Evolutionary conservation across 1,139 yeast species (phyloP).

Genomic region (Zygosaccharomyces pseudobailii): DNA sequence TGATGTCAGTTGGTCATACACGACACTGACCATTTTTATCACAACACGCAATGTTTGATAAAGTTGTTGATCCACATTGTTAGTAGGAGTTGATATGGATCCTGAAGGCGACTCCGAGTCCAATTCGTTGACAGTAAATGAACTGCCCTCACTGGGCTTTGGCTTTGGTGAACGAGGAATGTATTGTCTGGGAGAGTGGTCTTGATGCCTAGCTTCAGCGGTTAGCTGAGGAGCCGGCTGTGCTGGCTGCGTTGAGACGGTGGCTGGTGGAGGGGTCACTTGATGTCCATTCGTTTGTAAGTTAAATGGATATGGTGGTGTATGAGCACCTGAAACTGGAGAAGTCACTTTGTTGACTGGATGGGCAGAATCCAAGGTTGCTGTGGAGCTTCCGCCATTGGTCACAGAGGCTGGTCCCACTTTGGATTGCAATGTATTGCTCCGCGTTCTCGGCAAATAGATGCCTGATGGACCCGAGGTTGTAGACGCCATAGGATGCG

Average conservation of each 20-base stretch:
- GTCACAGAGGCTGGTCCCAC: conserved; percentile 7
- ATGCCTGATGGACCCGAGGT: conserved; percentile 7
- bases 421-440: conserved; percentile 23
- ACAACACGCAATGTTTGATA: conserved; percentile 73
- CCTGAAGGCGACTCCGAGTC: conserved; percentile 14
- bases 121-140: conserved; percentile 22
- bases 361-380: conserved; percentile 5
- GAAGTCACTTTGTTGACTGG: not conserved
- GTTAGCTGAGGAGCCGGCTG: conserved; percentile 7
- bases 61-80: conserved; percentile 69
- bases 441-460: conserved; percentile 21
- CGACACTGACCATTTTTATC: conserved; percentile 71
- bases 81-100: conserved; percentile 30
- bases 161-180: conserved; percentile 11
- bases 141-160: conserved; percentile 10
- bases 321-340: not conserved
- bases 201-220: conserved; percentile 5
- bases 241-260: conserved; percentile 2
- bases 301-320: conserved; percentile 1
- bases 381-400: conserved; percentile 1
- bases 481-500: conserved; percentile 5
- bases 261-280: conserved; percentile 8
- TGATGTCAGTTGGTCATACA: conserved; percentile 69
- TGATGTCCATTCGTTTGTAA: conserved; percentile 2
- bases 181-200: conserved; percentile 13